phyloP scores from a whole-genome alignment of 768 basidiomycete species.

The Lactarius quietus region DNA sequence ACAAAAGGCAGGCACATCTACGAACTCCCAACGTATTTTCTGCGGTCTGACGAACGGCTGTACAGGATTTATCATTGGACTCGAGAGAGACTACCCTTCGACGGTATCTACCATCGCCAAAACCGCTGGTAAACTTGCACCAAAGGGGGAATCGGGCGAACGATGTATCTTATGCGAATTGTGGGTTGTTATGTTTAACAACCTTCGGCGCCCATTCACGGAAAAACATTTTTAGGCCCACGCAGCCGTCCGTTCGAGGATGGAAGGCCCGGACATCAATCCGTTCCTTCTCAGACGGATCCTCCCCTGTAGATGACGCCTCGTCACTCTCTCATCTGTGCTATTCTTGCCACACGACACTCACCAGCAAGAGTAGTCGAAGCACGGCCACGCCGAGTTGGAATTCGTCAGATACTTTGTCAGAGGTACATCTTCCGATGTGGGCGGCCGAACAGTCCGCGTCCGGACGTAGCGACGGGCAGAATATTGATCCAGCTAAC shows the following conservation, averaged over 20 bases:
- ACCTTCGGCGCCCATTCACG: slow-evolving; percentile 1
- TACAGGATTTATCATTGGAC: slow-evolving; percentile 71
- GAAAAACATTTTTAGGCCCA: slow-evolving; percentile 43
- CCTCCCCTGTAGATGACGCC: slow-evolving; percentile 6
- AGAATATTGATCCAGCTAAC: neutral
- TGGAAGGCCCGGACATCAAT: slow-evolving; percentile 79
- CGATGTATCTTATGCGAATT: slow-evolving; percentile 64
- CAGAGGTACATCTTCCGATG: slow-evolving; percentile 25
- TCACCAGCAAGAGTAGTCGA: slow-evolving; percentile 56
- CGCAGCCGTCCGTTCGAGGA: slow-evolving; percentile 58
- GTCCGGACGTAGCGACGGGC: neutral
- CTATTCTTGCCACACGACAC: slow-evolving; percentile 58
- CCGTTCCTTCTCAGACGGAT: slow-evolving; percentile 44
- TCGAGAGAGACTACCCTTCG: slow-evolving; percentile 82
- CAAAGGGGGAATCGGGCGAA: slow-evolving; percentile 50
- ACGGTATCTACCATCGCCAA: slow-evolving; percentile 82
- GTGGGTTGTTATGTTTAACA: slow-evolving; percentile 33
- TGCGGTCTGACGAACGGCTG: neutral
- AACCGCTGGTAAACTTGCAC: slow-evolving; percentile 73
- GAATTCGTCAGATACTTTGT: neutral
- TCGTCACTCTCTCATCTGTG: slow-evolving; percentile 42
- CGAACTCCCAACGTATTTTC: neutral
- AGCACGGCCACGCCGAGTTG: slow-evolving; percentile 30
- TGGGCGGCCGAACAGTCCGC: slow-evolving; percentile 25
- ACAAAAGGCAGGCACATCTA: slow-evolving; percentile 54